Conservation (phyloP, 2,329 filamentous ascomycete genomes). For the Curvularia eragrostidis region DNA sequence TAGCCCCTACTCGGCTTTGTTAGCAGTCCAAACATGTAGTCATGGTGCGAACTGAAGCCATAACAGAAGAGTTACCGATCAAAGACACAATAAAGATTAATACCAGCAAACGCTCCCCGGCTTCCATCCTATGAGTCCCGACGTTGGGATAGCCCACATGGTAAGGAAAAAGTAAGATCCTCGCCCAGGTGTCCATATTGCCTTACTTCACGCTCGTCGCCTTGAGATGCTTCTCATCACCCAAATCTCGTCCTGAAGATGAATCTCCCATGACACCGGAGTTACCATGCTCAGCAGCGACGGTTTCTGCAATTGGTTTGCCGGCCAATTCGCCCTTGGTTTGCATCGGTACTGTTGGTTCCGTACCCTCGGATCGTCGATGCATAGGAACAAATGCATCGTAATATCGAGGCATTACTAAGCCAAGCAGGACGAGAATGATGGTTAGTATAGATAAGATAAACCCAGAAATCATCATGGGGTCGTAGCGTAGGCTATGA, state of each 20-base stretch:
- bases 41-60: not conserved
- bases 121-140: not conserved
- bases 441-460: constrained; percentile 48
- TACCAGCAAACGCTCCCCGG: not conserved
- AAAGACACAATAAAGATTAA: not conserved
- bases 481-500: constrained; percentile 39
- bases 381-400: constrained; percentile 59
- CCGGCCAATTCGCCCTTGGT: constrained; percentile 37
- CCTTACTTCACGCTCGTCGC: constrained; percentile 2
- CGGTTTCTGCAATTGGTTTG: constrained; percentile 21
- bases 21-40: not conserved
- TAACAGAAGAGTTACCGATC: not conserved
- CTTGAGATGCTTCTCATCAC: constrained; percentile 15
- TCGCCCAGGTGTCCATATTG: not conserved
- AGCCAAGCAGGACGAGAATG: constrained; percentile 56
- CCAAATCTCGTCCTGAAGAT: constrained; percentile 11
- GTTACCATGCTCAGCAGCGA: constrained; percentile 16
- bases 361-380: constrained; percentile 56
- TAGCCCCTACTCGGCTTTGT: not conserved
- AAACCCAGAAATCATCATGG: constrained; percentile 48
- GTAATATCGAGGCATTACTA: constrained; percentile 62
- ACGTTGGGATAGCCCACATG: not conserved
- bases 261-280: constrained; percentile 6
- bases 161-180: not conserved
- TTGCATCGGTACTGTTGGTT: constrained; percentile 40